These are phyloP conservation scores for Fusarium armeniacum DNA, from an alignment of 2,329 filamentous ascomycete species.

Conservation along the genomic window DNA sequence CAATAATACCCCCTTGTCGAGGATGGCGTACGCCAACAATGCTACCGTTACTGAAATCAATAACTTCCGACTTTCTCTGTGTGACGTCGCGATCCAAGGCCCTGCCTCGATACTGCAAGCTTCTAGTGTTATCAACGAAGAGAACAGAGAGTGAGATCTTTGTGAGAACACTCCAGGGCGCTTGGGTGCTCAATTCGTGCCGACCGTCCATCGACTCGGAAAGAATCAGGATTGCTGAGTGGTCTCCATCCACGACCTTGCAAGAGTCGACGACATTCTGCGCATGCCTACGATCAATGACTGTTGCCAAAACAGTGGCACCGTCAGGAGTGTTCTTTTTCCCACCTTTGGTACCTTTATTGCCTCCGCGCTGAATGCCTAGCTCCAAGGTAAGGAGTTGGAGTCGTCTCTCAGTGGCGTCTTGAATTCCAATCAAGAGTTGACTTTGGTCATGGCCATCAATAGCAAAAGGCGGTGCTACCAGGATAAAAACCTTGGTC, in stretches of 20 bases:
- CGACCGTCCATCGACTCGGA: constrained; percentile 74
- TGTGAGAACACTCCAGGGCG: constrained; percentile 80
- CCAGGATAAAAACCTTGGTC: constrained; percentile 76
- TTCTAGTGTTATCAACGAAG: constrained; percentile 70
- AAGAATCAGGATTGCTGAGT: constrained; percentile 78
- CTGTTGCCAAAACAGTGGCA: constrained; percentile 50
- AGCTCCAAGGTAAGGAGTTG: constrained; percentile 75
- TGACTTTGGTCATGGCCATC: constrained; percentile 68
- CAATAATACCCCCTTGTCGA: constrained; percentile 71
- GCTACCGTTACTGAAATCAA: constrained; percentile 62
- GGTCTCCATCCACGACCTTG: constrained; percentile 75
- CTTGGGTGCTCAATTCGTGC: constrained; percentile 78
- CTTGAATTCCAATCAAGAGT: constrained; percentile 77
- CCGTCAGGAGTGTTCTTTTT: constrained; percentile 41
- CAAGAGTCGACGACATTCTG: constrained; percentile 80
- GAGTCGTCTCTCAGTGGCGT: constrained; percentile 75
- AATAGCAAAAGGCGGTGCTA: constrained; percentile 68
- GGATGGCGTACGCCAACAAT: constrained; percentile 70
- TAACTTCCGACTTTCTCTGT: constrained; percentile 61
- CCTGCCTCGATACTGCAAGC: constrained; percentile 69
- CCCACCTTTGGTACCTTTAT: constrained; percentile 44
- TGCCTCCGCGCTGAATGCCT: constrained; percentile 58
- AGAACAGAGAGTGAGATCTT: constrained; percentile 74
- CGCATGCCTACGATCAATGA: constrained; percentile 68
- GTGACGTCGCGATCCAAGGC: constrained; percentile 66